A percentile compares a stretch with the other conserved stretches of the same genome.
Conservation (phyloP, 306 rosid species). For the Castanea mollissima region DNA sequence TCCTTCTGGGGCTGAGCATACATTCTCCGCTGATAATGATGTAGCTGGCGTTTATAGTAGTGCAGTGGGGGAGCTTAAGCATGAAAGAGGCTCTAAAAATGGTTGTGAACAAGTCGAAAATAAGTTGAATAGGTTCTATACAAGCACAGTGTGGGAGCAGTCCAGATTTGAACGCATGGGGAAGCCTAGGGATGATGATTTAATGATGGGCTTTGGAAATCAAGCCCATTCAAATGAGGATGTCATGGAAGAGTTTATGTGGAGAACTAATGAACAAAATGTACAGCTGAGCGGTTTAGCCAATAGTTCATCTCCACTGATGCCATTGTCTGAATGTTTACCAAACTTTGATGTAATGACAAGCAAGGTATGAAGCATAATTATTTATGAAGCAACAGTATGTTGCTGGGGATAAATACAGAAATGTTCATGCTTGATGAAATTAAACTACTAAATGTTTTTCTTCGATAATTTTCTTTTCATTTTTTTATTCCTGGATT, state of each 20-base stretch:
- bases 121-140: neutral
- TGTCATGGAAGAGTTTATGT: slow-evolving; percentile 16
- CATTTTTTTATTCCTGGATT: neutral
- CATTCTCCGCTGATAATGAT: slow-evolving; percentile 8
- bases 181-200: slow-evolving; percentile 1
- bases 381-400: neutral
- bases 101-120: slow-evolving; percentile 20
- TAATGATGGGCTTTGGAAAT: neutral
- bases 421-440: neutral
- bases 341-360: slow-evolving; percentile 11
- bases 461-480: neutral
- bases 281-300: slow-evolving; percentile 18
- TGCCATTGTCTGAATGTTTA: slow-evolving; percentile 23
- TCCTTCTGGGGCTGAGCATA: slow-evolving; percentile 14
- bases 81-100: slow-evolving; percentile 17
- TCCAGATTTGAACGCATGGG: neutral
- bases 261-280: slow-evolving; percentile 25
- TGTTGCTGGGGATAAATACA: neutral
- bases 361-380: slow-evolving; percentile 24
- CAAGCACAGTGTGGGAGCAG: slow-evolving; percentile 13
- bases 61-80: slow-evolving; percentile 20
- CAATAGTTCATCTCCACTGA: slow-evolving; percentile 20
- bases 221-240: slow-evolving; percentile 18
- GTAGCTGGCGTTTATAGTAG: slow-evolving; percentile 14
- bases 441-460: neutral